Evolutionary conservation across 2,329 filamentous ascomycete genomes (phyloP).

Genomic region (Fusarium nematophilum): DNA sequence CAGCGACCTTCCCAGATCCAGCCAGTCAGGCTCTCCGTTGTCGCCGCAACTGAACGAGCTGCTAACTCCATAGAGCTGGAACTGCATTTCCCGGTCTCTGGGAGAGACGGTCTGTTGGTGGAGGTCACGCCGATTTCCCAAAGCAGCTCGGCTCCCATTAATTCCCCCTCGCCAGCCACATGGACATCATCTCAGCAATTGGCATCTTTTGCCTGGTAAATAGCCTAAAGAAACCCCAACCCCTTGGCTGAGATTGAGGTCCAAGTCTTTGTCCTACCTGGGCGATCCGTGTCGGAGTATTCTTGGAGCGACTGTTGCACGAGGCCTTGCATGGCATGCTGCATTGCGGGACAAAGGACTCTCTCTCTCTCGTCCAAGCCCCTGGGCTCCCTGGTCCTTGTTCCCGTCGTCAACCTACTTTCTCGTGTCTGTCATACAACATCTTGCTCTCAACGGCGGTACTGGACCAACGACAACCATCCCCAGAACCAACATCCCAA

Average conservation of each 20-base stretch:
- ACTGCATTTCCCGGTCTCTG: background rate
- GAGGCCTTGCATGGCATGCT: background rate
- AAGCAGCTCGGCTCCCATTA: too few relatives aligned
- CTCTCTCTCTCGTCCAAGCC: background rate
- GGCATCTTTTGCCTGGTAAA: background rate
- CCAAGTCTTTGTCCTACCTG: constrained; percentile 9
- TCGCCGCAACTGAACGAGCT: background rate
- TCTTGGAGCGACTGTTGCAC: background rate
- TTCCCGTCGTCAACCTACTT: background rate
- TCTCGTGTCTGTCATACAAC: constrained; percentile 21
- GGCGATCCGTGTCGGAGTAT: background rate
- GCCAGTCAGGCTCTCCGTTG: background rate
- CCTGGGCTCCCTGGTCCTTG: background rate
- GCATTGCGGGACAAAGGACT: constrained; percentile 12
- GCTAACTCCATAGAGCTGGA: background rate
- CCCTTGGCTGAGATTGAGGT: background rate
- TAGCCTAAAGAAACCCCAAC: constrained; percentile 4
- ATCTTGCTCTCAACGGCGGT: too few relatives aligned
- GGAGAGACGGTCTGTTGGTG: constrained; percentile 1
- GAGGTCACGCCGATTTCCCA: background rate
- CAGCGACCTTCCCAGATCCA: background rate
- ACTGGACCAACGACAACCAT: background rate
- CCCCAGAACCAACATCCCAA: constrained; percentile 18
- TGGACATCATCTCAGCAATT: too few relatives aligned
- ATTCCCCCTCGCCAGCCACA: too few relatives aligned